Percentiles rank a stretch among this genome's conserved stretches.
Evolutionary conservation across 208 protist species (phyloP).

Genomic region (Phytomonas serpens): DNA sequence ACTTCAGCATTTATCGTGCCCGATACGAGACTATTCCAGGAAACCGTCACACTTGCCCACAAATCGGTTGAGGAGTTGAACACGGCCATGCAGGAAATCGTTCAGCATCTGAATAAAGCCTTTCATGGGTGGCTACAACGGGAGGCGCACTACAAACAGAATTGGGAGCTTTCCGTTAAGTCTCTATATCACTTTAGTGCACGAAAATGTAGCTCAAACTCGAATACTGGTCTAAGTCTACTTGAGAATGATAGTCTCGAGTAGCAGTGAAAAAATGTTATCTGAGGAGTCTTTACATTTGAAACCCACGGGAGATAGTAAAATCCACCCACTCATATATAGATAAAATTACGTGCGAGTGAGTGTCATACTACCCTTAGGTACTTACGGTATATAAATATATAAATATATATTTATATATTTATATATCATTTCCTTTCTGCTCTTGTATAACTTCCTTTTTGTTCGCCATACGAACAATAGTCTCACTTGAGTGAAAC

Average conservation of each 20-base stretch:
- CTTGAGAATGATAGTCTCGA: neutral
- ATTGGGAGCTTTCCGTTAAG: slow-evolving; percentile 47
- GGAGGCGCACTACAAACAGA: slow-evolving; percentile 45
- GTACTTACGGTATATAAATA: neutral
- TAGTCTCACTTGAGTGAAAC: neutral
- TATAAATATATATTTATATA: neutral
- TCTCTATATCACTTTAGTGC: slow-evolving; percentile 19
- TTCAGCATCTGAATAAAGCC: slow-evolving; percentile 23
- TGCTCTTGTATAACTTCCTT: neutral
- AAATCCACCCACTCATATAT: neutral
- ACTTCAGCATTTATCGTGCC: slow-evolving; percentile 32
- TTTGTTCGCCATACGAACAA: neutral
- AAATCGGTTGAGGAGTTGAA: slow-evolving; percentile 39
- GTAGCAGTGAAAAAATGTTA: neutral
- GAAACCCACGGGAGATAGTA: neutral
- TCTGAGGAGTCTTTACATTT: neutral
- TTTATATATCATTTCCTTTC: neutral
- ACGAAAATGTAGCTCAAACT: neutral
- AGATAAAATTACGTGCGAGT: neutral
- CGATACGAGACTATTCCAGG: slow-evolving; percentile 38
- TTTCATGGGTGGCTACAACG: slow-evolving; percentile 47
- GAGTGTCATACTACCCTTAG: neutral
- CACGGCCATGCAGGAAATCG: slow-evolving; percentile 28
- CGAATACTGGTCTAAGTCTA: neutral
- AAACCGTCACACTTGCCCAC: slow-evolving; percentile 43